These are phyloP conservation scores for Kondoa malvinella DNA, from an alignment of 768 basidiomycete species.

Conservation along the genomic window DNA sequence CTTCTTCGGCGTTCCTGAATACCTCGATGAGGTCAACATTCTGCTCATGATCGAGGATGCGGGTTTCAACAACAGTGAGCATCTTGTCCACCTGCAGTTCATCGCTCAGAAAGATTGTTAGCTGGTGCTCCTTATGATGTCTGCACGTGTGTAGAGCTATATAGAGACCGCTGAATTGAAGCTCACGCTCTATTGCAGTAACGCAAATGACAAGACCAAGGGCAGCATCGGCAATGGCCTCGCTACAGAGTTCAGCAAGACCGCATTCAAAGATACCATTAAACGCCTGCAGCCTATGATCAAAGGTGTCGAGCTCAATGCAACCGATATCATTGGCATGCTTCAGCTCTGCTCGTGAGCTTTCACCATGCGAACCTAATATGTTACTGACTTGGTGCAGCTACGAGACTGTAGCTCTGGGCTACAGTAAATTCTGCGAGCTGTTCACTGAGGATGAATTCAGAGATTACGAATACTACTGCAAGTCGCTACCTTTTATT, in stretches of 20 bases:
- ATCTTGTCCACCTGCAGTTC: neutral
- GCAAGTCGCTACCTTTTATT: conserved; percentile 21
- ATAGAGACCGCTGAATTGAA: too few species aligned
- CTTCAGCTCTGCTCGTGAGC: conserved; percentile 28
- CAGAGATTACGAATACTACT: conserved; percentile 32
- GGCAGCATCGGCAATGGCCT: neutral
- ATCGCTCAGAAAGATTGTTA: neutral
- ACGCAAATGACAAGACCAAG: neutral
- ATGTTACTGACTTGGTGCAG: conserved; percentile 22
- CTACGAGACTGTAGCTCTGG: conserved; percentile 32
- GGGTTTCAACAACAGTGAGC: conserved; percentile 28
- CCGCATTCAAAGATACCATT: conserved; percentile 18
- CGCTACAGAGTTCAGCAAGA: neutral
- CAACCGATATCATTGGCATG: conserved; percentile 34
- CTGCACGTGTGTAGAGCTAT: too few species aligned
- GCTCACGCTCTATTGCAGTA: too few species aligned
- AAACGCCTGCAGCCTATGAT: conserved; percentile 22
- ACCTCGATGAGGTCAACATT: conserved; percentile 24
- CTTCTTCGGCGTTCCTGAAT: conserved; percentile 36
- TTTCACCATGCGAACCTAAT: neutral
- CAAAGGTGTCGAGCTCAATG: conserved; percentile 26
- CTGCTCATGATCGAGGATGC: conserved; percentile 29
- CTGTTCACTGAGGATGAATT: conserved; percentile 33
- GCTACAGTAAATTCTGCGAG: conserved; percentile 30
- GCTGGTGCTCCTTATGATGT: neutral